Conservation (phyloP, 148 eudicot genomes). For the Dysphania ambrosioides region DNA sequence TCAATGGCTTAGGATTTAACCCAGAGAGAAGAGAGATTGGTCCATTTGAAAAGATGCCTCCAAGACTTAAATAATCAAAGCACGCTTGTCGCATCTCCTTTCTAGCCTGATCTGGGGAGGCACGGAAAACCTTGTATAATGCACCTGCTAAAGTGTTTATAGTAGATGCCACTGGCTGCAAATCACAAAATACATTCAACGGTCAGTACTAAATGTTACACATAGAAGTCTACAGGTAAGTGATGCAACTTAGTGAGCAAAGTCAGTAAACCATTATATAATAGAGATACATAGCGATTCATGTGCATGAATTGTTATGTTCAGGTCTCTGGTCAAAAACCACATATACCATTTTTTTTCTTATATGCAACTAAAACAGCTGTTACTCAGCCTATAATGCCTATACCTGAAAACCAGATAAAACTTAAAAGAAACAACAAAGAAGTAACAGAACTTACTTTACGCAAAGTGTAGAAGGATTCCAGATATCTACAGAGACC, state of each 20-base stretch:
- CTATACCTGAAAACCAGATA: background rate
- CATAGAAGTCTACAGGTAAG: background rate
- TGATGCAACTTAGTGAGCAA: background rate
- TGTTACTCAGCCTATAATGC: background rate
- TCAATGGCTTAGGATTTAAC: slow-evolving; percentile 75
- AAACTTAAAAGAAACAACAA: too few relatives aligned
- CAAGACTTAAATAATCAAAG: slow-evolving; percentile 83
- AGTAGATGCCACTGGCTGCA: slow-evolving; percentile 89
- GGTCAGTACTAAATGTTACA: background rate
- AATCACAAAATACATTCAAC: background rate
- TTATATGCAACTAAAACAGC: background rate
- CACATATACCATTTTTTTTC: background rate
- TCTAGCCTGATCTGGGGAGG: slow-evolving; percentile 72
- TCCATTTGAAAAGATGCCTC: slow-evolving; percentile 68
- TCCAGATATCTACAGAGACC: slow-evolving; percentile 74
- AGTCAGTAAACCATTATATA: background rate
- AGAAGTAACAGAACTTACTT: too few relatives aligned
- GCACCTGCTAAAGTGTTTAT: slow-evolving; percentile 91
- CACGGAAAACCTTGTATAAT: slow-evolving; percentile 65
- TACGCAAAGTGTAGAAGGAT: slow-evolving; percentile 78
- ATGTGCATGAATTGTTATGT: background rate
- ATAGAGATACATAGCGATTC: background rate
- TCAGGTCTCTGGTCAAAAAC: background rate
- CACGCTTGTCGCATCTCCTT: slow-evolving; percentile 86
- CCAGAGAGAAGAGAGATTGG: slow-evolving; percentile 82